Conservation (phyloP, 805 yeast genomes). For the Spathaspora arborariae region DNA sequence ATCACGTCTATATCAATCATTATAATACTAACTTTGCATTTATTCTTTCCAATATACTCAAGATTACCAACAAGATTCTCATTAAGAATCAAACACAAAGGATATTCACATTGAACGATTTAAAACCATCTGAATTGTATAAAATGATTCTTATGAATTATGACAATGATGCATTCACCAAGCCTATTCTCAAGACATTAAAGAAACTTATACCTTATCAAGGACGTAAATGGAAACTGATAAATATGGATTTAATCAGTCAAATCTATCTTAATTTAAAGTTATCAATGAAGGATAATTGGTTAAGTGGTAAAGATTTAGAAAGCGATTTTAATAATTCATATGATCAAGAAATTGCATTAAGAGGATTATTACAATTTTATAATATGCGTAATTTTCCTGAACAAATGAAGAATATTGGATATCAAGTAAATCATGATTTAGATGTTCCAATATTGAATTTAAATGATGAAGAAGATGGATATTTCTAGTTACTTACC, state of each 20-base stretch:
- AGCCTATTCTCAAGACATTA: conserved; percentile 67
- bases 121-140: conserved; percentile 59
- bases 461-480: conserved; percentile 14
- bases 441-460: conserved; percentile 17
- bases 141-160: conserved; percentile 57
- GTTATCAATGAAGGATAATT: conserved; percentile 71
- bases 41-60: conserved; percentile 49
- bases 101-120: conserved; percentile 56
- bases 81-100: conserved; percentile 68
- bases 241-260: conserved; percentile 90
- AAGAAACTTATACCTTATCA: conserved; percentile 84
- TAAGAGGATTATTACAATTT: conserved; percentile 73
- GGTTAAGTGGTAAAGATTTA: conserved; percentile 82
- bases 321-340: conserved; percentile 73
- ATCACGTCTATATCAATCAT: conserved; percentile 22
- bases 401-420: conserved; percentile 49
- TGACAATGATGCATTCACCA: conserved; percentile 54
- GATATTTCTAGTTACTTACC: not conserved
- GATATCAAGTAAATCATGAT: conserved; percentile 41
- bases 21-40: conserved; percentile 44
- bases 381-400: conserved; percentile 64
- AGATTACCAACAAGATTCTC: conserved; percentile 53
- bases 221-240: conserved; percentile 90
- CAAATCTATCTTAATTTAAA: conserved; percentile 76
- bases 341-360: conserved; percentile 79